phyloP scores from a whole-genome alignment of 1,284 basidiomycete genomes.

The Apiotrichum akiyoshidainum region DNA sequence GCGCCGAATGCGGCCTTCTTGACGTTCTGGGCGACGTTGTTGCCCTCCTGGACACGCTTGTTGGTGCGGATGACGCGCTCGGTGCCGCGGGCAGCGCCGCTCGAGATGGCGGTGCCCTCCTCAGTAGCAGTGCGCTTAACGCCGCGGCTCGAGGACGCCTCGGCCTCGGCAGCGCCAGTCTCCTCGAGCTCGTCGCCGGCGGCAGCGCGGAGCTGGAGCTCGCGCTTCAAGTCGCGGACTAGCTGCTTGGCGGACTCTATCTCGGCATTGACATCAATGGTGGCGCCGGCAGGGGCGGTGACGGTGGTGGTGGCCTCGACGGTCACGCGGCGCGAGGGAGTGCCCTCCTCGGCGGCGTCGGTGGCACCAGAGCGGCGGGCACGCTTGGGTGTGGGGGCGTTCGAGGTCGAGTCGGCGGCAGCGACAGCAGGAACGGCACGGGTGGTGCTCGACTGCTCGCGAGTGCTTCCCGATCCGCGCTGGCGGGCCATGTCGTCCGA shows the following conservation, averaged over 20 bases:
- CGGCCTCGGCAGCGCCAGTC: slow-evolving; percentile 28
- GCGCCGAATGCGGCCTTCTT: slow-evolving; percentile 46
- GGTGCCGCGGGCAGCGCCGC: slow-evolving; percentile 26
- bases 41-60: slow-evolving; percentile 34
- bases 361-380: slow-evolving; percentile 21
- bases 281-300: slow-evolving; percentile 36
- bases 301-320: slow-evolving; percentile 46
- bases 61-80: slow-evolving; percentile 40
- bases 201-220: slow-evolving; percentile 37
- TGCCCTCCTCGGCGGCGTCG: slow-evolving; percentile 10
- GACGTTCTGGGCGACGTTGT: slow-evolving; percentile 25
- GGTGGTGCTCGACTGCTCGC: neutral
- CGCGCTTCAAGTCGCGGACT: slow-evolving; percentile 45
- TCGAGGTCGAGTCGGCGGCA: slow-evolving; percentile 20
- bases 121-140: slow-evolving; percentile 42
- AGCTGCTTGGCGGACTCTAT: slow-evolving; percentile 48
- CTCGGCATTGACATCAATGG: slow-evolving; percentile 45
- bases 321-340: slow-evolving; percentile 30
- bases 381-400: slow-evolving; percentile 39
- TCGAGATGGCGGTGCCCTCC: slow-evolving; percentile 35
- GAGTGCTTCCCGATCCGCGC: neutral
- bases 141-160: slow-evolving; percentile 30
- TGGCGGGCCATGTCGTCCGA: slow-evolving; percentile 38
- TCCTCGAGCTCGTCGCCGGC: slow-evolving; percentile 46
- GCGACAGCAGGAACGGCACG: slow-evolving; percentile 16